Conservation (phyloP, 345 rosid species). For the Tarenaya hassleriana region DNA sequence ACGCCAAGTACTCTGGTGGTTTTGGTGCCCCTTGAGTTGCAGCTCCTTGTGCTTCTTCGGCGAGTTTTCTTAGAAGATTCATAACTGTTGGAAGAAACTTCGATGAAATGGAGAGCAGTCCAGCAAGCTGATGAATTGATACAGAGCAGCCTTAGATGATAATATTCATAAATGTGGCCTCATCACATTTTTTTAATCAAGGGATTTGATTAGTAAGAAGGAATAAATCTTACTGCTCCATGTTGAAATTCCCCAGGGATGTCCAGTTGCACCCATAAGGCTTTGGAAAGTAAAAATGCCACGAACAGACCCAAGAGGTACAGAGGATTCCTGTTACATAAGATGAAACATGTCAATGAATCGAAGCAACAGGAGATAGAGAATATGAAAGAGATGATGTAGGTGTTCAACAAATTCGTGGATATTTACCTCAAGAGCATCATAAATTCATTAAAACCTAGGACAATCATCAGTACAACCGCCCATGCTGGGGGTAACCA, state of each 20-base stretch:
- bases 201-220: neutral
- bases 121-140: conserved; percentile 43
- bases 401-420: conserved; percentile 5
- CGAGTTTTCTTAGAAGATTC: conserved; percentile 59
- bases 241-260: conserved; percentile 49
- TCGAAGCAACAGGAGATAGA: neutral
- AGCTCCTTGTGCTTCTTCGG: conserved; percentile 66
- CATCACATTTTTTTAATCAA: neutral
- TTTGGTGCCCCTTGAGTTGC: conserved; percentile 35
- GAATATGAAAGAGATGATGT: conserved; percentile 14
- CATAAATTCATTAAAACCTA: conserved; percentile 78
- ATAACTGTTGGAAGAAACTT: conserved; percentile 60
- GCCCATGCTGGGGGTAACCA: conserved; percentile 80
- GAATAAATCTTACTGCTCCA: conserved; percentile 48
- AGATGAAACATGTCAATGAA: conserved; percentile 19
- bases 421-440: conserved; percentile 51
- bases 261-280: conserved; percentile 74
- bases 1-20: conserved; percentile 20
- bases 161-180: neutral
- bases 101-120: conserved; percentile 49
- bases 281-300: conserved; percentile 49
- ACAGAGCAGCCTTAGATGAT: conserved; percentile 17
- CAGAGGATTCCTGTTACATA: conserved; percentile 66
- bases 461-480: conserved; percentile 48
- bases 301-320: conserved; percentile 57